These are phyloP conservation scores for Aspergillus avenaceus DNA, from an alignment of 495 filamentous ascomycete genomes.

Conservation along the genomic window DNA sequence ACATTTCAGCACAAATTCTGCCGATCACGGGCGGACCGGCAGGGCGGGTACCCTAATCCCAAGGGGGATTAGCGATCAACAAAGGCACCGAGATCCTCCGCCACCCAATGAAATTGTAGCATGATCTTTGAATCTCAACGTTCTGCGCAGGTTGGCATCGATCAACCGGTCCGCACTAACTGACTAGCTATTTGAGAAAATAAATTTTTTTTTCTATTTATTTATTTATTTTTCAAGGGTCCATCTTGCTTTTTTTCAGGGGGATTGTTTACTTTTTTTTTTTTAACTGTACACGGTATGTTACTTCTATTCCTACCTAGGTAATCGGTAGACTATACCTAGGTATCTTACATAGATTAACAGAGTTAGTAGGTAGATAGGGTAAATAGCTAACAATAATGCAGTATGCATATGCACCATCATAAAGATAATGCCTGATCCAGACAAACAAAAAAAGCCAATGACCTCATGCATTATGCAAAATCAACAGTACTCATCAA, in stretches of 20 bases:
- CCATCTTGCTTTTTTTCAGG: too few species aligned
- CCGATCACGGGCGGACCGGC: slow-evolving; percentile 23
- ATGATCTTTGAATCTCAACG: slow-evolving; percentile 9
- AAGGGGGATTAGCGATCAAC: slow-evolving; percentile 4
- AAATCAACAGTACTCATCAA: too few species aligned
- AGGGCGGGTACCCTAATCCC: slow-evolving; percentile 26
- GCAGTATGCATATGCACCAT: background rate
- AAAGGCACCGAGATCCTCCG: slow-evolving; percentile 36
- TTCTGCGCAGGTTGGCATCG: slow-evolving; percentile 8
- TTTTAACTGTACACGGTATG: too few species aligned
- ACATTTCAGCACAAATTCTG: slow-evolving; percentile 1
- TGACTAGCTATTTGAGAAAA: background rate
- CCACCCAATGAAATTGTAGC: slow-evolving; percentile 20
- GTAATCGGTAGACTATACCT: background rate
- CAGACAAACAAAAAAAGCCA: background rate
- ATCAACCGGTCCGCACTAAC: slow-evolving; percentile 7
- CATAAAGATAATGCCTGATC: background rate
- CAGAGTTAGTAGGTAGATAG: too few species aligned
- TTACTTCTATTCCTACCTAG: too few species aligned
- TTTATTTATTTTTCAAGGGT: too few species aligned
- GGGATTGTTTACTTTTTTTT: too few species aligned
- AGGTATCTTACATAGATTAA: background rate
- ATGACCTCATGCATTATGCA: too few species aligned
- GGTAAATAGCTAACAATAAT: too few species aligned
- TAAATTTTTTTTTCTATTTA: background rate